Base-by-base conservation (phyloP, 2,329 filamentous ascomycete species). In the Apiospora aurea region DNA sequence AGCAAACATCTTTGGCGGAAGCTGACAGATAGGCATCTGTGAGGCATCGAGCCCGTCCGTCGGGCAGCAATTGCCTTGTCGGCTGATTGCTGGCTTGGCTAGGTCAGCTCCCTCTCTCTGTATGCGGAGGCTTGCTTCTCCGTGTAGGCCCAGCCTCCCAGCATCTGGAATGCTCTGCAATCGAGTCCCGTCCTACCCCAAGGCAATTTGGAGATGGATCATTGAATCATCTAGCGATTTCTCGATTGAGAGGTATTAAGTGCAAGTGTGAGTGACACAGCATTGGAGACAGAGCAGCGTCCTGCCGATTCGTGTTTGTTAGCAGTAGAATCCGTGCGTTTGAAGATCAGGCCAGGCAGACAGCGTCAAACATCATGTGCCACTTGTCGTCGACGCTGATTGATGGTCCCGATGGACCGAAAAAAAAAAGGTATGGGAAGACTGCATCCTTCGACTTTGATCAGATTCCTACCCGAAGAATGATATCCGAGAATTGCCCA, bases 1-100 rank as follows among this genome's bases (percentile, higher is more conserved):
- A 64, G 57, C 57, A 64, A 64, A 64, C 57, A 38, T 21, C 8
- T 64, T 64, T 41, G 34, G 57, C 34, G 57, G 57, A 41, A 41
- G 57, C 34, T 38, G 34, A 29, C 57, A 29, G 26, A 29, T 29
- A 29, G 34, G 38, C n/a, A n/a, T 41, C 29, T 38, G 1, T 61
- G 53, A 38, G 6, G 4, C 6, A 4, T 34, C 14, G 29, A 61
- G 29, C 26, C 53, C 26, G 47, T 51, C 16, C 34, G 57, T 64
- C 57, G 57, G 57, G 57, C 57, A 64, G 57, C 57, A 64, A 64
- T 64, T 5, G 34, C 57, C 34, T 41, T 5, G 10, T 38, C 57
- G 34, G 29, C 21, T 64, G 57, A 24, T 18, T 64, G 53, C 53
- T 64, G 53, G 53, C 10, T 57, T 38, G 5, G 34, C 5, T 41